Percentiles rank a stretch among this genome's conserved stretches.
phyloP scores from a whole-genome alignment of 2,329 filamentous ascomycete species.

The Xylaria multiplex region DNA sequence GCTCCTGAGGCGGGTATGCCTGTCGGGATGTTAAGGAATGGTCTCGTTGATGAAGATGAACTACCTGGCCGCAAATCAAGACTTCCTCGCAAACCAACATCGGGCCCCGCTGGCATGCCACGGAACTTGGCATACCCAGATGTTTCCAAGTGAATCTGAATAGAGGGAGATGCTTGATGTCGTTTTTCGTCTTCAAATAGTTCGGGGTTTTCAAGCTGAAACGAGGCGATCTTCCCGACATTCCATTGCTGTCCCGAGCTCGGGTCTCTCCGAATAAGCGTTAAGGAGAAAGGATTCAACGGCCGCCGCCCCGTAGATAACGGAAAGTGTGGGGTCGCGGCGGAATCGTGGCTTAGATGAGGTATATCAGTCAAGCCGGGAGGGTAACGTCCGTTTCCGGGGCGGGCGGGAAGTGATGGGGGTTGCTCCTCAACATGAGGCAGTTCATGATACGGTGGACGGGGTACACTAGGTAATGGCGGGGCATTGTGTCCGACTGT shows the following conservation, averaged over 20 bases:
- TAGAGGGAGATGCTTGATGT: slow-evolving; percentile 52
- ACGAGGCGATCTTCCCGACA: slow-evolving; percentile 71
- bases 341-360: slow-evolving; percentile 17
- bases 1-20: slow-evolving; percentile 44
- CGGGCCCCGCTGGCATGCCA: slow-evolving; percentile 54
- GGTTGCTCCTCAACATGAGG: slow-evolving; percentile 27
- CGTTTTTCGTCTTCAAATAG: slow-evolving; percentile 47
- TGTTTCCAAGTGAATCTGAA: slow-evolving; percentile 64
- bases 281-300: slow-evolving; percentile 63
- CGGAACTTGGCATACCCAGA: slow-evolving; percentile 69
- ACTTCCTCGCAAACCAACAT: slow-evolving; percentile 39
- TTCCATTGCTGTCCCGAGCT: slow-evolving; percentile 78
- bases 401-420: slow-evolving; percentile 37
- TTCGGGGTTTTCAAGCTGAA: slow-evolving; percentile 57
- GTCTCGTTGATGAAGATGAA: slow-evolving; percentile 36
- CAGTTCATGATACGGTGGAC: slow-evolving; percentile 22
- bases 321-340: slow-evolving; percentile 43
- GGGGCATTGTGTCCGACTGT: slow-evolving; percentile 24
- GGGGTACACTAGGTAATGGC: slow-evolving; percentile 30
- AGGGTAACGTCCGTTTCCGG: slow-evolving; percentile 24
- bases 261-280: slow-evolving; percentile 78
- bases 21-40: slow-evolving; percentile 27
- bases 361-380: slow-evolving; percentile 8
- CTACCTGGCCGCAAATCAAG: slow-evolving; percentile 46
- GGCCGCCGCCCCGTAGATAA: slow-evolving; percentile 53